A percentile compares a stretch with the other conserved stretches of the same genome.
phyloP scores from a whole-genome alignment of 2,329 filamentous ascomycete genomes.

The Drechslerella dactyloides region DNA sequence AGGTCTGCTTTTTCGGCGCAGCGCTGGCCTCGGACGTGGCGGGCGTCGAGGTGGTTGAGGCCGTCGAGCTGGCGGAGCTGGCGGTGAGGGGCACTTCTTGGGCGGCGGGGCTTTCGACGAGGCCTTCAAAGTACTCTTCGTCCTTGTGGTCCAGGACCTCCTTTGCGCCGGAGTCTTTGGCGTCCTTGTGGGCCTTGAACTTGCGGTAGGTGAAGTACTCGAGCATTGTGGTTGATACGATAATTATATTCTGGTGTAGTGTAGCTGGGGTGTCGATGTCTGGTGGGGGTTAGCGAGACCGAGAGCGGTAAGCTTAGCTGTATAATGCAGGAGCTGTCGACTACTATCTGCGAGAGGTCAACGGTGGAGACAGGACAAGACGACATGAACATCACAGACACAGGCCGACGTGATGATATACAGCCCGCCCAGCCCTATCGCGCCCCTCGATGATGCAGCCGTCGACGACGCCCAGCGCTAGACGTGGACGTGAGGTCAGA shows the following conservation, averaged over 20 bases:
- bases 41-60: slow-evolving; percentile 17
- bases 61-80: slow-evolving; percentile 2
- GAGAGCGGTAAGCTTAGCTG: slow-evolving; percentile 20
- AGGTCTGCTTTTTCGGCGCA: slow-evolving; percentile 33
- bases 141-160: slow-evolving; percentile 46
- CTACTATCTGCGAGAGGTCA: not conserved
- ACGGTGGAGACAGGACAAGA: too few species aligned
- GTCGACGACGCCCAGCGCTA: too few species aligned
- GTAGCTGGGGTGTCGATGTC: too few species aligned
- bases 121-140: slow-evolving; percentile 47
- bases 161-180: slow-evolving; percentile 58
- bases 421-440: too few species aligned
- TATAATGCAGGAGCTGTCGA: not conserved
- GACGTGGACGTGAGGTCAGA: not conserved
- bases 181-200: slow-evolving; percentile 66
- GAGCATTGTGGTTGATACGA: slow-evolving; percentile 62
- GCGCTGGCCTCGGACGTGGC: slow-evolving; percentile 22
- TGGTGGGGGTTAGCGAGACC: too few species aligned
- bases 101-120: slow-evolving; percentile 23
- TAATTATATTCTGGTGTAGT: not conserved
- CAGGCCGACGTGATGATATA: too few species aligned
- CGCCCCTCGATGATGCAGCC: too few species aligned
- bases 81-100: slow-evolving; percentile 29
- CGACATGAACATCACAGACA: too few species aligned
- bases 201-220: slow-evolving; percentile 71